A percentile compares a stretch with the other conserved stretches of the same genome.
These are phyloP conservation scores for Neocucurbitaria cava DNA, from an alignment of 2,329 filamentous ascomycete species.

Conservation along the genomic window DNA sequence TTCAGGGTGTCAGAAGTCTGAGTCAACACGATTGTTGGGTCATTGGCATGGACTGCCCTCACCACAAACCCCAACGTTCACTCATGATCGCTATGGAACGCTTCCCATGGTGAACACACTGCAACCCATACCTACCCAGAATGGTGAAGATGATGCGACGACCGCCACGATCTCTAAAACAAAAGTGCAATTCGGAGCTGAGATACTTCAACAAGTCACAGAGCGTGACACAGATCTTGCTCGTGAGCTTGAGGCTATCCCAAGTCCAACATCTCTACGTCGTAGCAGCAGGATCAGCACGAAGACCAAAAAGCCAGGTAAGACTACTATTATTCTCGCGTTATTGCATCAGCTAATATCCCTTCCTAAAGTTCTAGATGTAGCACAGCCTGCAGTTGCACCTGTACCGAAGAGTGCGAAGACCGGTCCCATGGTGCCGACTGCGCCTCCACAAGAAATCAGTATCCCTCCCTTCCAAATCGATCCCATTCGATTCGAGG, in stretches of 20 bases:
- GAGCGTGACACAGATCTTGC: conserved; percentile 2
- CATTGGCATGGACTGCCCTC: conserved; percentile 17
- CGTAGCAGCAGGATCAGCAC: conserved; percentile 8
- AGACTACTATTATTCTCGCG: not conserved
- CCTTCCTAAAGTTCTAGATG: not conserved
- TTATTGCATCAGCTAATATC: not conserved
- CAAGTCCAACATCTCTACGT: not conserved
- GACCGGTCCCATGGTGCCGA: too few relatives aligned
- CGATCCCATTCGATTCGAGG: not conserved
- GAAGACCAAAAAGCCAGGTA: not conserved
- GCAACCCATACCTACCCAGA: not conserved
- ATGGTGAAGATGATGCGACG: not conserved
- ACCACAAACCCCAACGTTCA: conserved; percentile 7
- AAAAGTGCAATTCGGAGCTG: not conserved
- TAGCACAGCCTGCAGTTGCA: too few relatives aligned
- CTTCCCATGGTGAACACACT: not conserved
- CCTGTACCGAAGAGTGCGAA: not conserved
- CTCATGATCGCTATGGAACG: not conserved
- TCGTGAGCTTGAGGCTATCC: not conserved
- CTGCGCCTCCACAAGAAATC: not conserved
- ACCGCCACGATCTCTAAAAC: not conserved
- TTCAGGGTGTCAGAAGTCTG: conserved; percentile 3
- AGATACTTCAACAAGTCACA: not conserved
- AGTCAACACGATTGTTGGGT: not conserved
- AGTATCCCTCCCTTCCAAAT: conserved; percentile 6